phyloP scores from a whole-genome alignment of 2,329 filamentous ascomycete species.

The Nemania bipapillata region DNA sequence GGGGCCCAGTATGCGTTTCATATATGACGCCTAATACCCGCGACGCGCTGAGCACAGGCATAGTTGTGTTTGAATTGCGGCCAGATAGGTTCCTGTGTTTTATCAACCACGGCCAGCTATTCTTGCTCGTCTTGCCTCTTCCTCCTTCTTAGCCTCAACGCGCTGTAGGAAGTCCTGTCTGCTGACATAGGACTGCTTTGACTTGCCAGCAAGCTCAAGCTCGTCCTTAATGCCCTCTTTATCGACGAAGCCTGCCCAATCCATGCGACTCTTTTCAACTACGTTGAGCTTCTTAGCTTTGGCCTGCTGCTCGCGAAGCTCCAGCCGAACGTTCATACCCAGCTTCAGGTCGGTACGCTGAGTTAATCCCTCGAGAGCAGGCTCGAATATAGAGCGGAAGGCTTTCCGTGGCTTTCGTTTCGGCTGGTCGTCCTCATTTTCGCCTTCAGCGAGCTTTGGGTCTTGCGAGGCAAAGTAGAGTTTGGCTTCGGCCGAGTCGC shows the following conservation, averaged over 20 bases:
- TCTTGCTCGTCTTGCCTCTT: slow-evolving; percentile 67
- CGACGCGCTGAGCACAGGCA: neutral
- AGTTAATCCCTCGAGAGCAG: slow-evolving; percentile 57
- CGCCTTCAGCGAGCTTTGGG: slow-evolving; percentile 45
- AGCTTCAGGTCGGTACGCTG: slow-evolving; percentile 69
- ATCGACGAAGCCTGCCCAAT: slow-evolving; percentile 78
- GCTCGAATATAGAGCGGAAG: slow-evolving; percentile 72
- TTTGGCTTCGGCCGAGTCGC: slow-evolving; percentile 72
- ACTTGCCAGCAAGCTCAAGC: slow-evolving; percentile 71
- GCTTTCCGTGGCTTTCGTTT: slow-evolving; percentile 64
- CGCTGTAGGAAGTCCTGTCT: slow-evolving; percentile 73
- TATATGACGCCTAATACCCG: neutral
- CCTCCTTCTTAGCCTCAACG: slow-evolving; percentile 71
- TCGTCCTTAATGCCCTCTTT: slow-evolving; percentile 77
- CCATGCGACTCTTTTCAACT: slow-evolving; percentile 77
- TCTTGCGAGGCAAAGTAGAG: slow-evolving; percentile 68
- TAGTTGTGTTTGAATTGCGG: neutral
- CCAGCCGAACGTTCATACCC: slow-evolving; percentile 61
- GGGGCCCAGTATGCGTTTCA: neutral
- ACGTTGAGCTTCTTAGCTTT: slow-evolving; percentile 74
- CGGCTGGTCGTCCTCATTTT: slow-evolving; percentile 49
- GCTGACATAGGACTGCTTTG: slow-evolving; percentile 71
- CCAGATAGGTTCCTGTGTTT: neutral
- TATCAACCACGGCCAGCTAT: slow-evolving; percentile 55
- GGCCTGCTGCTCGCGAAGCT: slow-evolving; percentile 59